Evolutionary conservation across 2,329 filamentous ascomycete genomes (phyloP), one percentile per base, ranked within the genome.

Genomic region (Pseudogymnoascus sp.): DNA sequence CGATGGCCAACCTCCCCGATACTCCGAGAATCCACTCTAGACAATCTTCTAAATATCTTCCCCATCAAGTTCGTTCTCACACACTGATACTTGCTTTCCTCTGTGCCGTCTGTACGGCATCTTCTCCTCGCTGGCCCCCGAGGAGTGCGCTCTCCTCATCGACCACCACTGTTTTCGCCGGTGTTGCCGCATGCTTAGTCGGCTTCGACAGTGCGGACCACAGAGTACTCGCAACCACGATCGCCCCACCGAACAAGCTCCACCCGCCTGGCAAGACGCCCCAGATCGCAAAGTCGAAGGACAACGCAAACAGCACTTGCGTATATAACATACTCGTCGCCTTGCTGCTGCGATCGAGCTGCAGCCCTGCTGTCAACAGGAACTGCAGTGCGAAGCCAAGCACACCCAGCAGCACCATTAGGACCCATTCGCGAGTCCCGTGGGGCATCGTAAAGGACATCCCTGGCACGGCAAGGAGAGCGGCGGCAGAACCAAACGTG

Each of bases 341-440:
- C 8, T 69, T 70, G 34, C 66, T 71, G 16, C 68, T 72, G 38
- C 63, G 69, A 56, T 73, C 72, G n/a, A 70, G 56, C 43, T 81
- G 78, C 61, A 97, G 76, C 0, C 91, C 92, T 0, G 86, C 83
- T 0, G 93, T 96, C 28, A 96, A 78, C n/a, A 96, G 79, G 68
- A 93, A 92, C 81, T 96, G 93, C 82, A 95, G 88, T 12, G 88
- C 74, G 71, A 96, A 95, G 0, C 93, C 93, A 65, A 88, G 86
- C 0, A 85, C 71, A 0, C 90, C 90, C 1, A 96, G 77, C 16
- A 86, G 81, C 0, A 86, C 60, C 11, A 97, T 76, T n/a, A 92
- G 80, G 0, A 78, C 73, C 88, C 90, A 93, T 34, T 73, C 68
- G 3, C 65, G 75, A 2, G 68, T 16, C 2, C 78, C 76, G 0